Base-by-base conservation (phyloP, 306 rosid species). In the Trichosanthes cucumerina region DNA sequence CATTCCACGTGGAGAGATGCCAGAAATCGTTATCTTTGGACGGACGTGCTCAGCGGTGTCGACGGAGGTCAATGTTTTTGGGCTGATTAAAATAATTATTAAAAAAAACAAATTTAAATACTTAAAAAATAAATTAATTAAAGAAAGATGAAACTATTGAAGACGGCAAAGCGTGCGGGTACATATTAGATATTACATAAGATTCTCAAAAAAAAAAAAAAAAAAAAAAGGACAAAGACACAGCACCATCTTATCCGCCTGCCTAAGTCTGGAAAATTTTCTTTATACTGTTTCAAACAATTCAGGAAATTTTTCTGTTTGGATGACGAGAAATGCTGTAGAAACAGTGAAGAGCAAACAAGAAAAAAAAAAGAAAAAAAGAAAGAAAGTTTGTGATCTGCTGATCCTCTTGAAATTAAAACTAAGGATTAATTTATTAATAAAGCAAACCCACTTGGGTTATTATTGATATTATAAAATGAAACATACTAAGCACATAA, bases 1-100 rank as follows among this genome's bases (percentile, higher is more conserved):
- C 98, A 94, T 80, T 91, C 94, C 98, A 94, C 96, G 93, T 93
- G 97, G 94, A 89, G 89, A 79, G 86, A 88, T 39, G 57, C 81
- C 70, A 80, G 78, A 84, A 78, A 78, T 63, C 65, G 65, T 83
- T 38, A 80, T 71, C 46, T 81, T 87, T 87, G 94, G 91, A 86
- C 77, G 83, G 84, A 84, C 78, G 3, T 86, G 91, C 75, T 82
- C 81, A 89, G 92, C 91, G 82, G 79, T 89, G 88, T 89, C 86
- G 88, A 87, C 90, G 86, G 86, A 73, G 79, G 87, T 87, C 90
- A 88, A 89, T 85, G 84, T 82, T 88, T 84, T 79, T 63, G 82
- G 84, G 89, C 84, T 77, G 6, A 28, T 74, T 28, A 74, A 74
- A 74, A 49, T 1, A 28, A 71, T 14, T 36, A 49, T n/a, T 9